Base-by-base conservation (phyloP, 2,329 filamentous ascomycete species). In the Xylogone sp. region DNA sequence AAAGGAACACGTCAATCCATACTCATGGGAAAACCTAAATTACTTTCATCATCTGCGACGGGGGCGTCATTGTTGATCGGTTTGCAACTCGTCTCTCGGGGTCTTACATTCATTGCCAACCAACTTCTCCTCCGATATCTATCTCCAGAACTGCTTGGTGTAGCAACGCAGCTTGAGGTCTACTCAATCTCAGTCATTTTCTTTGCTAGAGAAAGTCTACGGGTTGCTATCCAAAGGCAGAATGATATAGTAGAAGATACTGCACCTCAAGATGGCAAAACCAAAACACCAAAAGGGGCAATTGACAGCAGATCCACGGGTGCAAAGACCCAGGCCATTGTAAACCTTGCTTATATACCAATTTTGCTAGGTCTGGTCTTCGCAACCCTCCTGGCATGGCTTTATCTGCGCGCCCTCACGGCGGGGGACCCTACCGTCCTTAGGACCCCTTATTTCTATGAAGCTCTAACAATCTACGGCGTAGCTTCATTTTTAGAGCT, bases 151-250 rank as follows among this genome's bases (percentile, higher is more conserved):
- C 78, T 95, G 0, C 80, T 99, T 1, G 94, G 93, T 5, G 77
- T 96, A 4, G 87, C 92, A 2, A 87, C 92, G 0, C 94, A 97
- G 68, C 79, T 99, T 2, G 94, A 99, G 63, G 83, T 97, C 1
- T 97, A 92, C 68, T 92, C 93, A 53, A 87, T 96, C 43, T 90
- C 91, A 0, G 86, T 95, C n/a, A 78, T 99, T 1, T 97, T 96
- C 69, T 97, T 99, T 64, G 88, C 94, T 0, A 82, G 94, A 39
- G 94, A 99, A 71, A 93, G 88, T 62, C 74, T 97, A 46, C 86
- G 94, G 16, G 87, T 96, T n/a, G 91, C 93, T 21, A 82, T 96
- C 31, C 93, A 97, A 70, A 81, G 94, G 48, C 88, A 92, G 59
- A 72, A 69, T n/a, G 65, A 69, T n/a, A 57, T 56, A 13, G 50